Evolutionary conservation across 345 rosid genomes (phyloP), one percentile per base, ranked within the genome.

Genomic region (Microthlaspi erraticum): DNA sequence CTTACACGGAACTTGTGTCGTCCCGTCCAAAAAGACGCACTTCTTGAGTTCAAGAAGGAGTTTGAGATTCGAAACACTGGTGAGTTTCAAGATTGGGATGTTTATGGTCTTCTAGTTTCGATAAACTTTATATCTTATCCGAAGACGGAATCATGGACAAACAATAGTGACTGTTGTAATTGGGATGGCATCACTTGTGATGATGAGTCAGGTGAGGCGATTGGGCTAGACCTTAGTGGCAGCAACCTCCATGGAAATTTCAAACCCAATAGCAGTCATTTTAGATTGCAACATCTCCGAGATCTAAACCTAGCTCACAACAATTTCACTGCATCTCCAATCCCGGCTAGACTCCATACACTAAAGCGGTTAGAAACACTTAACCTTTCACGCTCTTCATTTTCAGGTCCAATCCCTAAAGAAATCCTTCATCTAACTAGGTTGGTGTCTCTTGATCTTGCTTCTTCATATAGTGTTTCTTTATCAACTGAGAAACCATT

Each of bases 301-400:
- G 13, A 12, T 5, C 74, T 83, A 2, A 63, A 78, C 13, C 81
- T 81, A 1, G 64, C 80, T 58, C 9, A 3, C 48, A 76, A 81
- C 49, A 2, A 70, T 18, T 79, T 80, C 72, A 29, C 0, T 1
- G 0, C 0, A 13, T 71, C 61, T 10, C 29, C 26, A 14, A 26
- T 58, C 3, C 73, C 73, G 5, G n/a, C 39, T 3, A 4, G 13
- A 3, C 29, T 60, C 18, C 2, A n/a, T 12, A 42, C 29, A 12
- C 61, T 71, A 43, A 39, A 8, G 20, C 11, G 2, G 12, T 41
- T 70, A 39, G 4, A 12, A 37, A 17, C 14, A 59, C 60, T 68
- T 7, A 13, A 70, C 26, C 23, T 70, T 9, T 60, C 68, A 1
- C 0, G 9, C 1, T 60, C 67, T 29, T 70, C 4, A 0, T n/a